These are phyloP conservation scores for Phialophora verrucosa DNA, from an alignment of 2,329 filamentous ascomycete species.

Conservation along the genomic window DNA sequence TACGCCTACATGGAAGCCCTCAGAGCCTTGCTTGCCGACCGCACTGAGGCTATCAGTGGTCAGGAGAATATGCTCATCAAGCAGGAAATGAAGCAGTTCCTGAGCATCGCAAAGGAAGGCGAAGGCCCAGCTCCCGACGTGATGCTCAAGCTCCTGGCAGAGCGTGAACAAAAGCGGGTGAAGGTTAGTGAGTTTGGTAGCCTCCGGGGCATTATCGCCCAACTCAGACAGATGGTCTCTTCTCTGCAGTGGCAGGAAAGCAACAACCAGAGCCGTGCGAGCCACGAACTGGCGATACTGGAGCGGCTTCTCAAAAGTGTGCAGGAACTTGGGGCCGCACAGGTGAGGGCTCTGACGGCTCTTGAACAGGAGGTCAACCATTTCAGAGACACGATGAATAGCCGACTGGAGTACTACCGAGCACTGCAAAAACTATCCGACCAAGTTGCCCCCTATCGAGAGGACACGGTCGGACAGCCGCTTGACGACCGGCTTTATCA, in stretches of 20 bases:
- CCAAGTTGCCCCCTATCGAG: conserved; percentile 73
- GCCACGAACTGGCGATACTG: conserved; percentile 69
- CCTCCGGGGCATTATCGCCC: conserved; percentile 71
- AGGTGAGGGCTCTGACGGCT: conserved; percentile 57
- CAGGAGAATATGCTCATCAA: conserved; percentile 75
- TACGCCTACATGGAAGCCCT: conserved; percentile 84
- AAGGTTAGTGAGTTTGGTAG: conserved; percentile 61
- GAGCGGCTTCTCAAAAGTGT: conserved; percentile 66
- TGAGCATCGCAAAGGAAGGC: conserved; percentile 64
- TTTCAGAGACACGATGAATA: conserved; percentile 81
- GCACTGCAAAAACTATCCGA: conserved; percentile 93
- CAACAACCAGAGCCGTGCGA: conserved; percentile 61
- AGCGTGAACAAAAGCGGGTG: conserved; percentile 53
- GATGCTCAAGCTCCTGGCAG: conserved; percentile 56
- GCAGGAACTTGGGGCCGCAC: conserved; percentile 58
- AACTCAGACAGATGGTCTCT: conserved; percentile 68
- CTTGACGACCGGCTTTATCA: conserved; percentile 59
- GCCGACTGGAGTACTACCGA: conserved; percentile 84
- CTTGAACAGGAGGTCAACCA: conserved; percentile 72
- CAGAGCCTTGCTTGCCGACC: conserved; percentile 76
- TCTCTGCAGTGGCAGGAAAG: conserved; percentile 65
- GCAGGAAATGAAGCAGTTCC: conserved; percentile 71
- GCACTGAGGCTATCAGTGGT: conserved; percentile 76
- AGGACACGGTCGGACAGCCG: conserved; percentile 65
- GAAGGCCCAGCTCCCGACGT: conserved; percentile 74